Evolutionary conservation across 2,329 filamentous ascomycete genomes (phyloP).

Genomic region (Claviceps digitariae): DNA sequence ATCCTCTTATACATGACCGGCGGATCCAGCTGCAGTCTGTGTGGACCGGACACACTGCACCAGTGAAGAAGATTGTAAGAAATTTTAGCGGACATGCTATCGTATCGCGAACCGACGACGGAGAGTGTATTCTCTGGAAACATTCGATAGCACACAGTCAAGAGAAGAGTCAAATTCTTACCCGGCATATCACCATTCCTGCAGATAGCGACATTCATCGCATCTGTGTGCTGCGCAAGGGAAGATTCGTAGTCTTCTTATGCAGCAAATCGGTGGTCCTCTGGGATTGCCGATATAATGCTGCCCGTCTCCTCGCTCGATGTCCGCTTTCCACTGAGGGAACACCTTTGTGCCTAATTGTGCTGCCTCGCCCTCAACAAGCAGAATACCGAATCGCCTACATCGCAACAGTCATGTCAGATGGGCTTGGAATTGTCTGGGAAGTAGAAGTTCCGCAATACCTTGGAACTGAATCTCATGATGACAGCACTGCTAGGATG

Average conservation of each 20-base stretch:
- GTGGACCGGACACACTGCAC: slow-evolving; percentile 73
- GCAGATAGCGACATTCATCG: slow-evolving; percentile 62
- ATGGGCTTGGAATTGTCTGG: slow-evolving; percentile 71
- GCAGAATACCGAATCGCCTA: slow-evolving; percentile 47
- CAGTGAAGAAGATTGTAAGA: slow-evolving; percentile 75
- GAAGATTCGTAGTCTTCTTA: slow-evolving; percentile 69
- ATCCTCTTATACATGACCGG: slow-evolving; percentile 47
- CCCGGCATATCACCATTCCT: slow-evolving; percentile 54
- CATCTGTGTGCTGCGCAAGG: slow-evolving; percentile 64
- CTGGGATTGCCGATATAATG: slow-evolving; percentile 59
- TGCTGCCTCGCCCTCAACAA: slow-evolving; percentile 50
- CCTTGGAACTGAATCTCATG: slow-evolving; percentile 14
- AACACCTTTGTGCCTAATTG: slow-evolving; percentile 67
- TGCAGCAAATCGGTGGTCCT: slow-evolving; percentile 57
- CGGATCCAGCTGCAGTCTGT: slow-evolving; percentile 50
- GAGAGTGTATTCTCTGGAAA: slow-evolving; percentile 74
- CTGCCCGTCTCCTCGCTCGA: slow-evolving; percentile 40
- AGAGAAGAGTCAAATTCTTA: slow-evolving; percentile 35
- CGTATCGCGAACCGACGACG: slow-evolving; percentile 64
- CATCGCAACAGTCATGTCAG: slow-evolving; percentile 70
- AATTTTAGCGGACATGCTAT: slow-evolving; percentile 70
- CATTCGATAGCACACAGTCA: slow-evolving; percentile 27
- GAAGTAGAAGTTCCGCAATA: slow-evolving; percentile 50
- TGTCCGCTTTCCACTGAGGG: slow-evolving; percentile 44
- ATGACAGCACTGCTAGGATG: slow-evolving; percentile 23